Evolutionary conservation across 2,329 filamentous ascomycete genomes (phyloP), one percentile per base, ranked within the genome.

Genomic region (Colletotrichum karsti): DNA sequence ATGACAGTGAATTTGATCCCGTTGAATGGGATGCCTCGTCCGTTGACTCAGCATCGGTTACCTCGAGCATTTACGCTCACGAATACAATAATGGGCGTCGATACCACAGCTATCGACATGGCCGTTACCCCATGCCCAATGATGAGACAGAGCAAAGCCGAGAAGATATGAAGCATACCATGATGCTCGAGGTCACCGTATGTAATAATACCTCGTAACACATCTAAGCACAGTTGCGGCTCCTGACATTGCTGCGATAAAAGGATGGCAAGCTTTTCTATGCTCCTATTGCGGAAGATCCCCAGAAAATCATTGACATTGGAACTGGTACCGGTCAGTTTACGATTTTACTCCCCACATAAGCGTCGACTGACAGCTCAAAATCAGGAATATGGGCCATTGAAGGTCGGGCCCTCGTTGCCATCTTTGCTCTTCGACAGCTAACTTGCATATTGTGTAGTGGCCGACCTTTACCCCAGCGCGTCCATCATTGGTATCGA

Each of bases 341-440:
- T 8, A 26, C 24, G n/a, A n/a, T n/a, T n/a, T n/a, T n/a, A n/a
- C n/a, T n/a, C n/a, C n/a, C n/a, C n/a, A n/a, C n/a, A n/a, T n/a
- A n/a, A n/a, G n/a, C n/a, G n/a, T n/a, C n/a, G n/a, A n/a, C 41
- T 48, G 10, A 50, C 12, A 12, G 3, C 10, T 26, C 4, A 7
- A n/a, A 28, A 10, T 12, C 37, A 78, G 82, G 83, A n/a, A 77
- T 84, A 5, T 89, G 87, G 87, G 86, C 86, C 1, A 84, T 89
- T 56, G 82, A 84, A 65, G 80, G 44, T 50, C 39, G 13, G 15
- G n/a, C n/a, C 12, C 7, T 35, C 33, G 12, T 12, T 35, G 12
- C 7, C 33, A 35, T 35, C 7, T 35, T 35, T 12, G 7, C 33
- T 7, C 33, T 35, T 12, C 33, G 12, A 35, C 7, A 35, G 33